Conservation (phyloP, 2,329 filamentous ascomycete genomes). For the Neophaeococcomyces mojaviensis region DNA sequence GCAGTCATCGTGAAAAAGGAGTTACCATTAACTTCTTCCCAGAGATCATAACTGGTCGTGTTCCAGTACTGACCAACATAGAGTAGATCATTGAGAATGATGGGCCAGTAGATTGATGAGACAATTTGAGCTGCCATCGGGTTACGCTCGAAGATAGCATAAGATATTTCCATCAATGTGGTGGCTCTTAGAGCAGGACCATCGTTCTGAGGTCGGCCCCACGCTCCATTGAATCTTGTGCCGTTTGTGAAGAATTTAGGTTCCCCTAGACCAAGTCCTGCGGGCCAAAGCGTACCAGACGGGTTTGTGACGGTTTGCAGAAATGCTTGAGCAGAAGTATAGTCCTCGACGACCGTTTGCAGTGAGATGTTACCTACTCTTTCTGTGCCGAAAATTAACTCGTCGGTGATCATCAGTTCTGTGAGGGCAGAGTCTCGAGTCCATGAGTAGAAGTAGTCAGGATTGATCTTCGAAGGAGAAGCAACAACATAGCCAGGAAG, state of each 20-base stretch:
- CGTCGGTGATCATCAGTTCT: conserved; percentile 62
- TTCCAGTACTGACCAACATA: conserved; percentile 70
- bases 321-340: conserved; percentile 56
- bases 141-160: conserved; percentile 14
- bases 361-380: conserved; percentile 50
- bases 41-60: conserved; percentile 46
- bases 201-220: conserved; percentile 61
- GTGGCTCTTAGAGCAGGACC: conserved; percentile 30
- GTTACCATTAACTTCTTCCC: conserved; percentile 68
- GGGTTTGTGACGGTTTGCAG: conserved; percentile 62
- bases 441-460: conserved; percentile 68
- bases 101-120: conserved; percentile 57
- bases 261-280: conserved; percentile 58
- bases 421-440: conserved; percentile 67
- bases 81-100: conserved; percentile 65
- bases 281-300: conserved; percentile 47
- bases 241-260: conserved; percentile 63
- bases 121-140: conserved; percentile 37
- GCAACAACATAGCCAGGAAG: conserved; percentile 48
- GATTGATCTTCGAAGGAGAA: conserved; percentile 48
- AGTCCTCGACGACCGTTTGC: conserved; percentile 58
- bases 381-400: conserved; percentile 55
- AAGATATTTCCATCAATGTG: conserved; percentile 25
- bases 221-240: conserved; percentile 56
- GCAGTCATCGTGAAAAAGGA: conserved; percentile 70